Evolutionary conservation across 495 filamentous ascomycete species (phyloP).

Genomic region (Lophiostoma macrostomum): DNA sequence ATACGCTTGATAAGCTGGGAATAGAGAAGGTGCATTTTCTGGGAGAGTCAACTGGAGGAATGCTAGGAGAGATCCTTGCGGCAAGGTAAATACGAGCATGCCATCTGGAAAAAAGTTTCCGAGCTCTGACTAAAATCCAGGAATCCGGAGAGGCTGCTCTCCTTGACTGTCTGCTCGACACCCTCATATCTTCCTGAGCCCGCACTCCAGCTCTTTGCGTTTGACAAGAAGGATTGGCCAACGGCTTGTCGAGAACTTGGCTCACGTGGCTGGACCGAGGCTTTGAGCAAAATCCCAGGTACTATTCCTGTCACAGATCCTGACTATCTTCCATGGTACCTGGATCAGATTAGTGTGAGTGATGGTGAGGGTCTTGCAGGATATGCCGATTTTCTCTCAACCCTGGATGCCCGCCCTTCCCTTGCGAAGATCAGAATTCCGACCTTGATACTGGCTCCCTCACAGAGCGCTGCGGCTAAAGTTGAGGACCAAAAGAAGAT

Average conservation of each 20-base stretch:
- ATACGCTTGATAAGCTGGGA: conserved; percentile 31
- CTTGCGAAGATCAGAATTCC: conserved; percentile 26
- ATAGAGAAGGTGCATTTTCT: conserved; percentile 31
- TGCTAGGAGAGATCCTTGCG: conserved; percentile 30
- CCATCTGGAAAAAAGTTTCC: background rate
- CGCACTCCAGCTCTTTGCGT: conserved; percentile 30
- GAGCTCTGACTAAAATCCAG: background rate
- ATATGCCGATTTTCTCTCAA: conserved; percentile 30
- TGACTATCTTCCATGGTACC: conserved; percentile 27
- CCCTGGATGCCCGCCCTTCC: conserved; percentile 30
- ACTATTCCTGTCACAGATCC: conserved; percentile 21
- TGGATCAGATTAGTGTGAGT: conserved; percentile 18
- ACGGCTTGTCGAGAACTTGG: conserved; percentile 31
- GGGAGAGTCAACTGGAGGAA: conserved; percentile 31
- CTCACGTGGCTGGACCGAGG: conserved; percentile 31
- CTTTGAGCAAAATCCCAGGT: conserved; percentile 24
- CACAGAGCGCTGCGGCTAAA: conserved; percentile 25
- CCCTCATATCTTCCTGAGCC: conserved; percentile 29
- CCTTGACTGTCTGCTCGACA: conserved; percentile 30
- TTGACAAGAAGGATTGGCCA: conserved; percentile 26
- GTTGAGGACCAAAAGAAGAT: conserved; percentile 26
- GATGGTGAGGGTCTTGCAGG: conserved; percentile 27
- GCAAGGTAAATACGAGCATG: conserved; percentile 2
- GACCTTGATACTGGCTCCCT: conserved; percentile 31
- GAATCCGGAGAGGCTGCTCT: conserved; percentile 27